Percentiles rank a stretch among this genome's conserved stretches.
Conservation (phyloP, 2,329 filamentous ascomycete genomes). For the Hypoxylon sp. region DNA sequence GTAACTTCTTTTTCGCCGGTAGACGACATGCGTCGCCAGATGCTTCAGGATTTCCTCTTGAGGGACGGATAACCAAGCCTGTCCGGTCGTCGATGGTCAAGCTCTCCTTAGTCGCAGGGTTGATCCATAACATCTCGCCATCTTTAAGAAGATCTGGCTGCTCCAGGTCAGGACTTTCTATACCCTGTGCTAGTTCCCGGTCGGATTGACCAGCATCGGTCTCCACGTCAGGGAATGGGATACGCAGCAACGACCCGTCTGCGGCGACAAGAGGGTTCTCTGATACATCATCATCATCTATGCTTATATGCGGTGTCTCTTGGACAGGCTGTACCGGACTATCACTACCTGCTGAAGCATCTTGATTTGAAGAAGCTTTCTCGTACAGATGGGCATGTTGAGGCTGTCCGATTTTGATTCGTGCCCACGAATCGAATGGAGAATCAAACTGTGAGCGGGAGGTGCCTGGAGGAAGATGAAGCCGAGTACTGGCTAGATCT, state of each 20-base stretch:
- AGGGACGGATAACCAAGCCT: constrained; percentile 52
- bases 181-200: constrained; percentile 4
- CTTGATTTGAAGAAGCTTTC: constrained; percentile 6
- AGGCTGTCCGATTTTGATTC: constrained; percentile 47
- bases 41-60: constrained; percentile 41
- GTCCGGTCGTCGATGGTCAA: constrained; percentile 63
- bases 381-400: constrained; percentile 21
- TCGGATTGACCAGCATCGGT: not conserved
- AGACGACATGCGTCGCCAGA: constrained; percentile 32
- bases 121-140: constrained; percentile 61
- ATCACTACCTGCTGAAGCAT: not conserved
- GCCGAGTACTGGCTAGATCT: constrained; percentile 43
- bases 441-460: constrained; percentile 43
- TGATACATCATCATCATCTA: not conserved
- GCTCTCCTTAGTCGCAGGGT: constrained; percentile 64
- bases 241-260: constrained; percentile 37
- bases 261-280: constrained; percentile 34
- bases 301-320: not conserved
- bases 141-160: constrained; percentile 42
- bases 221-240: constrained; percentile 37
- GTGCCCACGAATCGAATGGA: constrained; percentile 49
- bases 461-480: constrained; percentile 51
- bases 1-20: constrained; percentile 26
- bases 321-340: constrained; percentile 1
- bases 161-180: not conserved